Evolutionary conservation across 73 alveolate genomes (phyloP), one percentile per base, ranked within the genome.

Genomic region (Tetrahymena elliotti): DNA sequence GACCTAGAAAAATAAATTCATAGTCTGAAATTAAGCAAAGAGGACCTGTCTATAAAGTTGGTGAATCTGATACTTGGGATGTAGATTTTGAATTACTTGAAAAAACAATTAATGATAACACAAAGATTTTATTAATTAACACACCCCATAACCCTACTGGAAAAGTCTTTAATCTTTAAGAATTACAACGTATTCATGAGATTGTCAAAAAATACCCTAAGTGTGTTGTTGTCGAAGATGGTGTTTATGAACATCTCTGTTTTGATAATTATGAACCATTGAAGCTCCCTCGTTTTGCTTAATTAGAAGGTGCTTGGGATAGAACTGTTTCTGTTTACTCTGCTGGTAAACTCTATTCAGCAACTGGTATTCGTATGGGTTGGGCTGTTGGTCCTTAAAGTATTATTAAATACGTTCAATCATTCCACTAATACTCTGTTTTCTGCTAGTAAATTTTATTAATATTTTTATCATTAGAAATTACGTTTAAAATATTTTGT

Each of bases 81-180:
- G 93, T 97, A 24, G 98, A 97, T 88, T 96, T 94, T 33, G 98
- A 98, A 27, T 68, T 39, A 24, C 95, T 98, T 10, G 98, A 97
- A 93, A 35, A 95, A 83, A 96, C 97, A 1, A 94, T 98, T 12
- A 94, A 88, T 94, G 95, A 93, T 35, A 97, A 97, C 84, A 97
- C 99, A 35, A 97, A 97, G 92, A 95, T 95, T 36, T 38, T 98
- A 15, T 36, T 98, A 35, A 84, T 98, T n/a, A 98, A 98, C 94
- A 96, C 96, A 53, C 98, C 99, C 13, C 97, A 97, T 93, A 98
- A 98, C 95, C 99, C 99, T 31, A 97, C 98, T 47, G 99, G 99
- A 33, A 98, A 98, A 93, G 96, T 95, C 20, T 97, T 98, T 95
- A 41, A 97, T 20, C 84, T 83, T 37, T 96, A 97, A 93, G 99